A percentile compares a stretch with the other conserved stretches of the same genome.
Conservation (phyloP, 2,329 filamentous ascomycete species). For the Tympanopsis confertula region DNA sequence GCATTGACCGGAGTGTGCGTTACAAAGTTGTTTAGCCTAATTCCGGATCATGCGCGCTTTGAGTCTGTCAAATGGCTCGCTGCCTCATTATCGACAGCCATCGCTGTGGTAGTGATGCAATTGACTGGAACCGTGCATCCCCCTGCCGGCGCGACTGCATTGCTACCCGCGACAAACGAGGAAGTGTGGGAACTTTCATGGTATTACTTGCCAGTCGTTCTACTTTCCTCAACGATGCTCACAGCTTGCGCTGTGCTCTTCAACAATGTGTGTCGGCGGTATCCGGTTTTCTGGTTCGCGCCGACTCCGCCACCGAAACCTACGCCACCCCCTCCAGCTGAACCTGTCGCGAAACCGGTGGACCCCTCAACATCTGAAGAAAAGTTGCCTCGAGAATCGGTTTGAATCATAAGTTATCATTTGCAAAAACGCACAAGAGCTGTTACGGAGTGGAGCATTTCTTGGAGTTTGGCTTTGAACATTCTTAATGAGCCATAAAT, state of each 20-base stretch:
- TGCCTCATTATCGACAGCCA: slow-evolving; percentile 28
- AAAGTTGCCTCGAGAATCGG: too few relatives aligned
- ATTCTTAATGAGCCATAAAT: too few relatives aligned
- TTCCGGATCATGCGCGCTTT: slow-evolving; percentile 16
- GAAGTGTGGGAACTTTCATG: slow-evolving; percentile 27
- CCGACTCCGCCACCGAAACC: slow-evolving; percentile 1
- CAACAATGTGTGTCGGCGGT: slow-evolving; percentile 34
- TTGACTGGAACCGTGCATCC: slow-evolving; percentile 35
- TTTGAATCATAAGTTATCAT: too few relatives aligned
- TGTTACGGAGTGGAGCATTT: too few relatives aligned
- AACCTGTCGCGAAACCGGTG: too few relatives aligned
- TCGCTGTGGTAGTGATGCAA: slow-evolving; percentile 29
- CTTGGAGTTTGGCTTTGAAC: too few relatives aligned
- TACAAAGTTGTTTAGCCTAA: slow-evolving; percentile 29
- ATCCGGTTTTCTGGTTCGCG: slow-evolving; percentile 31
- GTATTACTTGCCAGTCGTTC: slow-evolving; percentile 11
- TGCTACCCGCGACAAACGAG: slow-evolving; percentile 28
- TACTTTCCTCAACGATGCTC: slow-evolving; percentile 28
- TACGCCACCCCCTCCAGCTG: not conserved
- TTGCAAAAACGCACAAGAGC: too few relatives aligned
- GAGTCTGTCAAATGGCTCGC: slow-evolving; percentile 27
- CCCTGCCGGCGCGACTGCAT: slow-evolving; percentile 34
- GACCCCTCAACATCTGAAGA: too few relatives aligned
- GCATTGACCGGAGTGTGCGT: slow-evolving; percentile 29
- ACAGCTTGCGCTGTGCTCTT: slow-evolving; percentile 26